Evolutionary conservation across 2,329 filamentous ascomycete species (phyloP), one percentile per base, ranked within the genome.

Genomic region (Ilyonectria destructans): DNA sequence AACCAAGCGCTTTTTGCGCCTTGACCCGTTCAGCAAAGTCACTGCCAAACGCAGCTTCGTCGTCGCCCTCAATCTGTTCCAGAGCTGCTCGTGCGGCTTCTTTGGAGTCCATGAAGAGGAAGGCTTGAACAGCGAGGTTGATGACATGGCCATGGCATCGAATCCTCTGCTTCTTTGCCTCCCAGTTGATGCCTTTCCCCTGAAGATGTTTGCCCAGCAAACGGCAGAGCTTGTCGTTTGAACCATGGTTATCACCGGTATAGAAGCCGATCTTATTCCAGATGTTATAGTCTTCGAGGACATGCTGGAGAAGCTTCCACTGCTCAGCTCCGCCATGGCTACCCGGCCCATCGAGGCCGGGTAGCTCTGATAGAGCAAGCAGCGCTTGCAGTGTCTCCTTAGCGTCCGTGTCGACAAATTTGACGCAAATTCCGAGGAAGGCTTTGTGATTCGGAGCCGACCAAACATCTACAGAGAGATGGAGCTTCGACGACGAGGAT

Each of bases 241-340:
- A 23, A 4, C 23, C 23, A 10, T 49, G 19, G 46, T 49, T 49
- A 21, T 49, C 46, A 10, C 46, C 19, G 6, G 46, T 49, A 8
- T 35, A 35, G 33, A 35, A 35, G 33, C 33, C 33, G 33, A 35
- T 35, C 8, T 35, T 35, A 8, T 49, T 49, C 46, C 19, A 49
- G n/a, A 49, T 49, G 46, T 49, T 21, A 10, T 49, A 49, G 46
- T 49, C 46, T 49, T 49, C 46, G 46, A 49, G 46, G 3, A 49
- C 46, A 29, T 49, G 46, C 46, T 29, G 46, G 21, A 49, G 46
- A 49, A 49, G 46, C 46, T 49, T 49, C 46, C 46, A 49, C 6
- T 49, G 46, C 46, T 49, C 46, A 21, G 46, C 46, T 49, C 46
- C 46, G 46, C 46, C 46, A 49, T 49, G 46, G 46, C 21, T 49